Percentiles rank a stretch among this genome's conserved stretches.
Conservation (phyloP, 23 red algal species). For the Gracilaria caudata region DNA sequence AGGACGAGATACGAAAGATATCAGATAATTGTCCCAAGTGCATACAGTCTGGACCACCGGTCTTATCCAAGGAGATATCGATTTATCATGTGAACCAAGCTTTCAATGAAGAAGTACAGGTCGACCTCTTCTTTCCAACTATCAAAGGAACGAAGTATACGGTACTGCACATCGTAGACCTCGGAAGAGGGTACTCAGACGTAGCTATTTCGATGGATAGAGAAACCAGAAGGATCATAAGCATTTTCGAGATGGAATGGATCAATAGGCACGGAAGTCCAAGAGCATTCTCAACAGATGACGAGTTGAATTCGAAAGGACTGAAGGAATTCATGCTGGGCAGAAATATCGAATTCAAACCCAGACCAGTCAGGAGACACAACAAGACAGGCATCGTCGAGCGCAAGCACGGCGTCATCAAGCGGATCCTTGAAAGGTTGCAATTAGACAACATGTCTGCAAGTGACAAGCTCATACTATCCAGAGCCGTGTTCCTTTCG, state of each 20-base stretch:
- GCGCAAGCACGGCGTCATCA: not conserved
- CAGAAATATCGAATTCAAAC: not conserved
- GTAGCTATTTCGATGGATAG: not conserved
- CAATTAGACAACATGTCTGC: not conserved
- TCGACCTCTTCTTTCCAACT: not conserved
- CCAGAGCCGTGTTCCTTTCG: not conserved
- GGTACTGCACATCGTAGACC: constrained; percentile 15
- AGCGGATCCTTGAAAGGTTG: not conserved
- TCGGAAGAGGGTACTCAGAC: constrained; percentile 15
- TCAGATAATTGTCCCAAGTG: not conserved
- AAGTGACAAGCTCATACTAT: not conserved
- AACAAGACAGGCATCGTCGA: constrained; percentile 25
- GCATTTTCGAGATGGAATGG: not conserved
- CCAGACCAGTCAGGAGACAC: not conserved
- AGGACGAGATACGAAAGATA: not conserved
- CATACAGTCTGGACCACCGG: not conserved
- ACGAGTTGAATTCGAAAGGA: no score
- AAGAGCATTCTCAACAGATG: not conserved
- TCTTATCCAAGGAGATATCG: constrained; percentile 3
- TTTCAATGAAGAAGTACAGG: constrained; percentile 25
- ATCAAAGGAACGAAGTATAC: not conserved
- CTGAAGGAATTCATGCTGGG: not conserved
- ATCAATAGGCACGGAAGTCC: not conserved
- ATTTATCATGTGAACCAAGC: constrained; percentile 34
- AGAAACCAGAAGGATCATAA: not conserved